Conservation (phyloP, 768 basidiomycete species). For the Strobilomyces echinocephalus region DNA sequence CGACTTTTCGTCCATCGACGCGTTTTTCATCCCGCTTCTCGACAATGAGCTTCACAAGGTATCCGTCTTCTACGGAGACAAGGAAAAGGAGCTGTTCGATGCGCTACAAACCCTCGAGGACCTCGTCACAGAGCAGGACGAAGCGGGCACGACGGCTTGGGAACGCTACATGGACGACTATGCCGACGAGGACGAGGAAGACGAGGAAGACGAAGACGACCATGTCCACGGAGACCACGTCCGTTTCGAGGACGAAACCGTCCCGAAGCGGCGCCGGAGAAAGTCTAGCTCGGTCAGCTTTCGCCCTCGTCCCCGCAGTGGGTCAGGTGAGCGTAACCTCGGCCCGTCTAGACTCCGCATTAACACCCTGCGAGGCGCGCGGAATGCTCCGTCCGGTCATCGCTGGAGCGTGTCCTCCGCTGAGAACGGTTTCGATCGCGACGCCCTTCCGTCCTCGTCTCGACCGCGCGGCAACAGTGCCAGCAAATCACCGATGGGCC, state of each 20-base stretch:
- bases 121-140: constrained; percentile 56
- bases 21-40: constrained; percentile 66
- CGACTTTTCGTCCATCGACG: constrained; percentile 42
- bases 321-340: constrained; percentile 15
- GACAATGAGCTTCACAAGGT: constrained; percentile 85
- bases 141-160: constrained; percentile 45
- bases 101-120: constrained; percentile 57
- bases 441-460: constrained; percentile 23
- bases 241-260: constrained; percentile 24
- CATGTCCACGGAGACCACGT: constrained; percentile 23
- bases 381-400: constrained; percentile 5
- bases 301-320: constrained; percentile 22
- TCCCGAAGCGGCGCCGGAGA: constrained; percentile 33
- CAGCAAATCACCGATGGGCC: constrained; percentile 33
- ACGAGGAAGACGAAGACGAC: constrained; percentile 49
- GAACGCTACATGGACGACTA: constrained; percentile 48
- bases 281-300: constrained; percentile 29
- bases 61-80: constrained; percentile 66
- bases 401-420: constrained; percentile 46
- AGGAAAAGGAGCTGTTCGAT: constrained; percentile 66
- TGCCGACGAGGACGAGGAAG: constrained; percentile 52
- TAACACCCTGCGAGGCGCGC: constrained; percentile 11
- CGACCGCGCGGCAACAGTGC: constrained; percentile 21
- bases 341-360: no score
- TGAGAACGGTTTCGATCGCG: constrained; percentile 36